Evolutionary conservation across 495 filamentous ascomycete species (phyloP).

Genomic region (Neurospora sp.): DNA sequence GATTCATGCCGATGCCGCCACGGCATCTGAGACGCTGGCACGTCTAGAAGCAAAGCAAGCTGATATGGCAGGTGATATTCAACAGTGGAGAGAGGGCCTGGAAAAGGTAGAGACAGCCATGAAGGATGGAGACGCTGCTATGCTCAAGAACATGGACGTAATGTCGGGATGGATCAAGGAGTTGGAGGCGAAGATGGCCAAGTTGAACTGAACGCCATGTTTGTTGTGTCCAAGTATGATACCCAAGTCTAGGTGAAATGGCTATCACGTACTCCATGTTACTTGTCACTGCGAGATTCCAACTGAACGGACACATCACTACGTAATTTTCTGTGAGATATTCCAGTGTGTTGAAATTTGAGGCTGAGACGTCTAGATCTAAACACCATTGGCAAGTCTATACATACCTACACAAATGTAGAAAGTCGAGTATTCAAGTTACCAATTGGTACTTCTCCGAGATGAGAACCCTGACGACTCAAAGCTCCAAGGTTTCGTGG

Average conservation of each 20-base stretch:
- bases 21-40: constrained; percentile 69
- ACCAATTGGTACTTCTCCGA: background rate
- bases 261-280: background rate
- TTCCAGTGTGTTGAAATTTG: background rate
- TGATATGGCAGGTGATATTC: constrained; percentile 74
- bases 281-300: background rate
- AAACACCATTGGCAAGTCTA: background rate
- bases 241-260: constrained; percentile 11
- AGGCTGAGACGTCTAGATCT: background rate
- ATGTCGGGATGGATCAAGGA: constrained; percentile 85
- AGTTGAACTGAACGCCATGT: constrained; percentile 29
- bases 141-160: constrained; percentile 65
- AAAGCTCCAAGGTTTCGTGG: background rate
- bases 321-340: background rate
- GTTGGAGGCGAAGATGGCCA: constrained; percentile 63
- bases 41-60: constrained; percentile 68
- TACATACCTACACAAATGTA: background rate
- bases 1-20: constrained; percentile 79
- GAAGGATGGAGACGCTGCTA: constrained; percentile 52
- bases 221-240: constrained; percentile 11
- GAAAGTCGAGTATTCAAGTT: background rate
- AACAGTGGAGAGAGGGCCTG: constrained; percentile 75
- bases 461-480: background rate
- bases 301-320: background rate
- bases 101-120: constrained; percentile 69